These are phyloP conservation scores for Microcyclospora tardicrescens DNA, from an alignment of 2,329 filamentous ascomycete species.

Conservation along the genomic window DNA sequence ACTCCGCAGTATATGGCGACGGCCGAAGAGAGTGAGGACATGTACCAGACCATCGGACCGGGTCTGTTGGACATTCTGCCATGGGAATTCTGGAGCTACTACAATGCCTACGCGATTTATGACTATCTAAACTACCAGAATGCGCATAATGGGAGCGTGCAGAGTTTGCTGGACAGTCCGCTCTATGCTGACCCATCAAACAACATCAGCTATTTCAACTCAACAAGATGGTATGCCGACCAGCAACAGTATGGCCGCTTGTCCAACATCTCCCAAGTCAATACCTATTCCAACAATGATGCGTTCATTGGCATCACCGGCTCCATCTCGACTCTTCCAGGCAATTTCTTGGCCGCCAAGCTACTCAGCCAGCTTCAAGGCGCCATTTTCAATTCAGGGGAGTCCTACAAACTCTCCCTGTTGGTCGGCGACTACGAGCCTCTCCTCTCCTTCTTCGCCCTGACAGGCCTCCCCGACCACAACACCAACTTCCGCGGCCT, in stretches of 20 bases:
- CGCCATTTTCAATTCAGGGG: conserved; percentile 17
- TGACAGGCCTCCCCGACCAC: conserved; percentile 27
- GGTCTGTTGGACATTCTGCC: conserved; percentile 31
- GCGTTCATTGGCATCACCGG: conserved; percentile 20
- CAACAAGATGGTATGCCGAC: conserved; percentile 34
- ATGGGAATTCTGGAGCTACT: conserved; percentile 31
- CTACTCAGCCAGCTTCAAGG: conserved; percentile 22
- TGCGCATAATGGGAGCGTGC: conserved; percentile 37
- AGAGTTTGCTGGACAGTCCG: conserved; percentile 19
- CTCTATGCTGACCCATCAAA: conserved; percentile 12
- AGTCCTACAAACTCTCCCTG: conserved; percentile 22
- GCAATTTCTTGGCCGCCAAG: conserved; percentile 23
- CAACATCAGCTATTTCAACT: conserved; percentile 14
- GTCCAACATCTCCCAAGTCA: conserved; percentile 30
- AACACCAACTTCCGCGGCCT: conserved; percentile 36
- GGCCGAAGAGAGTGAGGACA: conserved; percentile 23
- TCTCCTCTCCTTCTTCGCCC: conserved; percentile 38
- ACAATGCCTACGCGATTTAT: conserved; percentile 41
- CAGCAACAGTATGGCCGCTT: conserved; percentile 32
- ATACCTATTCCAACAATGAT: conserved; percentile 6
- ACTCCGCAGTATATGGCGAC: conserved; percentile 30
- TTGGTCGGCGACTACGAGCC: conserved; percentile 39
- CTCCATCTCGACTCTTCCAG: conserved; percentile 26
- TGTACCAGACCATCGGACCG: conserved; percentile 36
- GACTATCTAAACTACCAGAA: conserved; percentile 45